Evolutionary conservation across 192 early-diverging fungal species (phyloP).

Genomic region (Spizellomyces punctatus): DNA sequence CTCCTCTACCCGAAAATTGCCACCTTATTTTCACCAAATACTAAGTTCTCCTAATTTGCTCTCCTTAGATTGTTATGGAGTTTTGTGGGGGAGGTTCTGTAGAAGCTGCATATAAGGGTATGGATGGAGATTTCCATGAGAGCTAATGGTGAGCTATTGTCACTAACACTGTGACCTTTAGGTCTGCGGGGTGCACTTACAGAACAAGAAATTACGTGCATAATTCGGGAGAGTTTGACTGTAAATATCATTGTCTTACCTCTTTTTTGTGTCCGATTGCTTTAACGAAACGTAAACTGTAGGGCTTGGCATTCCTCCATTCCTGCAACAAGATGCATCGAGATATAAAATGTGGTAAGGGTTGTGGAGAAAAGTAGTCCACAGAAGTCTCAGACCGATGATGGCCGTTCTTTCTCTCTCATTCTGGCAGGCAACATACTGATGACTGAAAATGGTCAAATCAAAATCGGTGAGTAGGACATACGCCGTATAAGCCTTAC

Average conservation of each 20-base stretch:
- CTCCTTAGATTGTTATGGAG: conserved; percentile 57
- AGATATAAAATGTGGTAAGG: conserved; percentile 91
- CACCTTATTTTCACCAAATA: too few relatives aligned
- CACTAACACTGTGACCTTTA: conserved; percentile 20
- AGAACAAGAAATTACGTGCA: conserved; percentile 47
- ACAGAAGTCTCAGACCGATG: conserved; percentile 21
- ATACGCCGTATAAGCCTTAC: too few relatives aligned
- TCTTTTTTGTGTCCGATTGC: neutral
- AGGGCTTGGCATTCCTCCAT: conserved; percentile 51
- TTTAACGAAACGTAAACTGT: neutral
- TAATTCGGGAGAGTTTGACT: conserved; percentile 49
- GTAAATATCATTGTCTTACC: conserved; percentile 20
- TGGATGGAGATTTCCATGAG: neutral
- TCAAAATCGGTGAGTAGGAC: conserved; percentile 67
- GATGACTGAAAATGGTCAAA: conserved; percentile 74
- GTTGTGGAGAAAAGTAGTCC: conserved; percentile 2
- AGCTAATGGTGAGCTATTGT: too few relatives aligned
- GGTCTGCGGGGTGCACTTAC: conserved; percentile 41
- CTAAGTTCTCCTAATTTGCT: too few relatives aligned
- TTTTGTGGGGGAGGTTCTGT: conserved; percentile 65
- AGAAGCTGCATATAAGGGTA: conserved; percentile 57
- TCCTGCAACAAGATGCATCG: conserved; percentile 54
- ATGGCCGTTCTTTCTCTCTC: conserved; percentile 35
- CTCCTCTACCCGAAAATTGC: too few relatives aligned
- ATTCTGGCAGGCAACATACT: conserved; percentile 64